Evolutionary conservation across 1,139 yeast species (phyloP), one percentile per base, ranked within the genome.

Genomic region (Nakaseomyces nivariensis): DNA sequence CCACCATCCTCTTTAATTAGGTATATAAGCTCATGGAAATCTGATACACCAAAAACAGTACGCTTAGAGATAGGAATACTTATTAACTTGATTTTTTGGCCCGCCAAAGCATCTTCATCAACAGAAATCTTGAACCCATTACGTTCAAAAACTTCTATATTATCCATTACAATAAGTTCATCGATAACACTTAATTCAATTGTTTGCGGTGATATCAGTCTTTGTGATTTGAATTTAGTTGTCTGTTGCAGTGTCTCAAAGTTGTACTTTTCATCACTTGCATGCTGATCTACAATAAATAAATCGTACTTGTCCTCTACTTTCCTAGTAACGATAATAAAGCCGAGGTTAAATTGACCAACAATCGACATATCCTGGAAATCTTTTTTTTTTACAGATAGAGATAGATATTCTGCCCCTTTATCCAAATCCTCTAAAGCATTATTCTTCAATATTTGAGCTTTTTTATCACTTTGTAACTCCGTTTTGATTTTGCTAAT

Each of bases 261-360:
- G 65, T 92, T 92, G 68, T 62, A 87, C 60, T 89, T 92, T 62
- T 92, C 99, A 67, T 92, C 98, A 55, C 96, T 86, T 0, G 98
- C 98, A 69, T 92, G 99, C 67, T 92, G 99, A 64, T 92, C 99
- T 46, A 92, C 76, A 43, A 92, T 90, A 59, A 92, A 89, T 42
- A 92, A 63, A 61, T 87, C 88, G 41, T 69, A 68, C 10, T 67
- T 67, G 17, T 59, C 59, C n/a, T 67, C 64, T 2, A 61, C 57
- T n/a, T 60, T 55, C 49, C 77, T 70, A 1, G 79, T 76, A 0
- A 86, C 95, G 33, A 92, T 67, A 17, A 92, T 87, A 61, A 92
- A 92, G 0, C 98, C 98, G 29, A 85, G 68, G 62, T 92, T 92
- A 69, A 92, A 92, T 66, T 90, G 98, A 0, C 99, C 99, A 8